Evolutionary conservation across 2,329 filamentous ascomycete species (phyloP).

Genomic region (Dactylella cylindrospora): DNA sequence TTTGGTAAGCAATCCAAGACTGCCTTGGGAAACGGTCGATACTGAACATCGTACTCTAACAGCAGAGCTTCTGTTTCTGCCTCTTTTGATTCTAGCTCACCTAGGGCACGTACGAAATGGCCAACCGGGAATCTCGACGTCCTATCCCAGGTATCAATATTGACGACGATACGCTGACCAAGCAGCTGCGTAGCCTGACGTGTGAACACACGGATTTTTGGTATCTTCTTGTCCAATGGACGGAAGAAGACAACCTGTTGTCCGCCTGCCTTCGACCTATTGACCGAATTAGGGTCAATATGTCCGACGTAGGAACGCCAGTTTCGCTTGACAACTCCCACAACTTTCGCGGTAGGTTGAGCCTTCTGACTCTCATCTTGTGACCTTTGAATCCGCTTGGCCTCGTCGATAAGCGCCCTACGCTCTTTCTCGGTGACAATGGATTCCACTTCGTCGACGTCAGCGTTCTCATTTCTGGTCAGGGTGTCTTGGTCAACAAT

Average conservation of each 20-base stretch:
- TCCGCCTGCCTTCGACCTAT: slow-evolving; percentile 63
- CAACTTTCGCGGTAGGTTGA: slow-evolving; percentile 87
- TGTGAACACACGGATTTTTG: slow-evolving; percentile 91
- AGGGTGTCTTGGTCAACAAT: slow-evolving; percentile 92
- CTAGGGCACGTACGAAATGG: slow-evolving; percentile 89
- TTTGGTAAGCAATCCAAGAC: slow-evolving; percentile 88
- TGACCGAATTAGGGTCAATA: slow-evolving; percentile 82
- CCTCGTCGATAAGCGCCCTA: slow-evolving; percentile 85
- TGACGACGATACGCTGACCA: slow-evolving; percentile 87
- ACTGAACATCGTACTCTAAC: slow-evolving; percentile 95
- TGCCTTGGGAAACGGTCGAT: slow-evolving; percentile 92
- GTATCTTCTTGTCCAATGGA: slow-evolving; percentile 96
- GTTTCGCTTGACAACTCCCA: slow-evolving; percentile 90
- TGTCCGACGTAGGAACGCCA: slow-evolving; percentile 88
- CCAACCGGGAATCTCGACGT: slow-evolving; percentile 90
- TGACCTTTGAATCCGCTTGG: slow-evolving; percentile 78
- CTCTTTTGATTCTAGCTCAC: slow-evolving; percentile 93
- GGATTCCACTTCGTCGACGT: slow-evolving; percentile 72
- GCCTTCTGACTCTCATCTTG: slow-evolving; percentile 69
- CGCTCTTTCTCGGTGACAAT: slow-evolving; percentile 87
- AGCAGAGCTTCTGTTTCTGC: slow-evolving; percentile 94
- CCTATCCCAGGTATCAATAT: slow-evolving; percentile 92
- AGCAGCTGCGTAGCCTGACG: slow-evolving; percentile 84
- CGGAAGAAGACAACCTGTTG: slow-evolving; percentile 93
- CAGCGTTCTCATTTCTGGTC: slow-evolving; percentile 90